Percentiles rank a stretch among this genome's conserved stretches.
Conservation (phyloP, 805 yeast species). For the Jamesozyma jinghongensis region DNA sequence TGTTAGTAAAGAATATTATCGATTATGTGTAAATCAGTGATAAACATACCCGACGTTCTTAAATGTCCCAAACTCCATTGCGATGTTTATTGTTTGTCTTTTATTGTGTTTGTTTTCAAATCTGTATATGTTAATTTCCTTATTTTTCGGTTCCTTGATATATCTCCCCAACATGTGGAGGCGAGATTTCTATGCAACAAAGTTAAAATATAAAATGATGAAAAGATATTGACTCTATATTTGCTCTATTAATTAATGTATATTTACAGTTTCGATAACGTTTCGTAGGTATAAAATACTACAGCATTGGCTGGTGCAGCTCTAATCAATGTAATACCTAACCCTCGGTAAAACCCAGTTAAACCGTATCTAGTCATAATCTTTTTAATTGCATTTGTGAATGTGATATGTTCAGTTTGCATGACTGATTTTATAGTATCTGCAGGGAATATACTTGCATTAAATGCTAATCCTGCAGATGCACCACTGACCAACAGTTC, state of each 20-base stretch:
- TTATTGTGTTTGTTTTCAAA: not conserved
- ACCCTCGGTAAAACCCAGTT: slow-evolving; percentile 68
- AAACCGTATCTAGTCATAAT: slow-evolving; percentile 51
- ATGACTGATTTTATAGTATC: slow-evolving; percentile 84
- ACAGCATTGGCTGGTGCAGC: slow-evolving; percentile 87
- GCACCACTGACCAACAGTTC: slow-evolving; percentile 75
- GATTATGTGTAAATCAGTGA: too few relatives aligned
- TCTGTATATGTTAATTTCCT: not conserved
- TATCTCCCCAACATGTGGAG: not conserved
- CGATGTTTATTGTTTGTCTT: not conserved
- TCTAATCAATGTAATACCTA: slow-evolving; percentile 70
- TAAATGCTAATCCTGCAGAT: slow-evolving; percentile 73
- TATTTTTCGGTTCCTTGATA: not conserved
- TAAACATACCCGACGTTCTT: slow-evolving; percentile 26
- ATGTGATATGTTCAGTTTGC: slow-evolving; percentile 38
- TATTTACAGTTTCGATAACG: slow-evolving; percentile 20
- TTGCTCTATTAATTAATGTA: not conserved
- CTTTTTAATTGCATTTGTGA: slow-evolving; percentile 38
- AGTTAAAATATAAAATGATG: not conserved
- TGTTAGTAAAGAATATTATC: not conserved
- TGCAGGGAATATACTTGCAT: slow-evolving; percentile 73
- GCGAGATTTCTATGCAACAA: not conserved
- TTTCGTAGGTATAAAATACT: slow-evolving; percentile 74
- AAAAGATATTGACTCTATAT: not conserved
- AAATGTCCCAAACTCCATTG: slow-evolving; percentile 7